Conservation (phyloP, 768 basidiomycete genomes). For the Leccinum obscurum region DNA sequence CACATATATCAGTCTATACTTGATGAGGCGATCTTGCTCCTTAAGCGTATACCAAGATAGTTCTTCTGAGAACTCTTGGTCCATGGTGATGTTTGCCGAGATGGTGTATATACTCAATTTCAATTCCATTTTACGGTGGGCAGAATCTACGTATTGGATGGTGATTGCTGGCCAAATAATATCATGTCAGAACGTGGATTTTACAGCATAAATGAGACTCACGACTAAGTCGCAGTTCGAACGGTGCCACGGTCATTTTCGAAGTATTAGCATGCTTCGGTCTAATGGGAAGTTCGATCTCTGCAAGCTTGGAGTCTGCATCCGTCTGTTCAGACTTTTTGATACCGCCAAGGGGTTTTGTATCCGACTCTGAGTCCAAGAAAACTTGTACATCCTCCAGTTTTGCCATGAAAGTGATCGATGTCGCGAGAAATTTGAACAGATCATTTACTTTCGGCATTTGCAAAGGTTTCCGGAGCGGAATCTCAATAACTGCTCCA, state of each 20-base stretch:
- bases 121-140: constrained; percentile 34
- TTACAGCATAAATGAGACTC: neutral
- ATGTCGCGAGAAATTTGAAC: constrained; percentile 85
- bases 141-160: neutral
- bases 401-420: constrained; percentile 87
- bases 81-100: neutral
- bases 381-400: constrained; percentile 74
- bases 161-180: no score
- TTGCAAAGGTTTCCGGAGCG: constrained; percentile 69
- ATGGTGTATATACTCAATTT: constrained; percentile 30
- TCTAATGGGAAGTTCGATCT: constrained; percentile 51
- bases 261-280: constrained; percentile 51
- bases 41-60: constrained; percentile 3
- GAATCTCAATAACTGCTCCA: constrained; percentile 88
- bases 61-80: neutral
- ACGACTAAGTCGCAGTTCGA: constrained; percentile 42
- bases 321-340: constrained; percentile 52
- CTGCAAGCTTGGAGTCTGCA: no score
- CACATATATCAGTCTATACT: constrained; percentile 12
- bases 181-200: no score
- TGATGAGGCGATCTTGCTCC: neutral
- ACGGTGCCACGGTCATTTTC: constrained; percentile 49
- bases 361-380: constrained; percentile 49
- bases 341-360: constrained; percentile 63
- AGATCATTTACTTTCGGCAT: constrained; percentile 83